Evolutionary conservation across 1,284 basidiomycete genomes (phyloP), one percentile per base, ranked within the genome.

Genomic region (Fomitiporia mediterranea): DNA sequence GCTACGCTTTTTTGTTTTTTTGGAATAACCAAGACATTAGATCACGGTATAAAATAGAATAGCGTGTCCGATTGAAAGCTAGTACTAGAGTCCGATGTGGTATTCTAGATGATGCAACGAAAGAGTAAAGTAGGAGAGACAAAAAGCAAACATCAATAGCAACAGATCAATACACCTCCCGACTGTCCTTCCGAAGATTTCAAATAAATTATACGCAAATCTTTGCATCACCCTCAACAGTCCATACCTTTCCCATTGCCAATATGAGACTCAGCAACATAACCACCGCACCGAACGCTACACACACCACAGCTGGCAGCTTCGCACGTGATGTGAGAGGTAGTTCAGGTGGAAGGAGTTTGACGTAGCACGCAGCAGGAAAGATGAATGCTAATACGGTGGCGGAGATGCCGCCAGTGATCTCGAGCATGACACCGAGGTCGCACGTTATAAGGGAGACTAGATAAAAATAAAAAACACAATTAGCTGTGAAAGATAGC

Each of bases 301-400:
- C 82, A 66, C 93, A 95, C 0, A 72, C 56, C 44, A 86, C 75
- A 0, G 94, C 90, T 0, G 90, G 86, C 13, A 94, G 74, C 67
- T 89, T 92, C 37, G 77, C 70, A 28, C 82, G 79, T 43, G 83
- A 80, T 61, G 84, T 76, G 83, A 89, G 88, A 4, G 80, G 79
- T 13, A 77, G 70, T 4, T 71, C 70, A 25, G 78, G 73, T 53
- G 84, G 79, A 9, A 78, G 69, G 53, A 98, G 82, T 64, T 86
- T 86, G 65, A 91, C 74, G 73, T 91, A 95, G 66, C 94, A 95
- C 2, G 82, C 84, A 0, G 94, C 89, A 4, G 94, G 90, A 70
- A 94, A 94, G 64, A 98, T 94, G 74, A 90, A 99, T 0, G 96
- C 96, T 17, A 99, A 81, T 0, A 94, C 87, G 0, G 94, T 97